Evolutionary conservation across 495 filamentous ascomycete species (phyloP).

Genomic region (Wilcoxina mikolae): DNA sequence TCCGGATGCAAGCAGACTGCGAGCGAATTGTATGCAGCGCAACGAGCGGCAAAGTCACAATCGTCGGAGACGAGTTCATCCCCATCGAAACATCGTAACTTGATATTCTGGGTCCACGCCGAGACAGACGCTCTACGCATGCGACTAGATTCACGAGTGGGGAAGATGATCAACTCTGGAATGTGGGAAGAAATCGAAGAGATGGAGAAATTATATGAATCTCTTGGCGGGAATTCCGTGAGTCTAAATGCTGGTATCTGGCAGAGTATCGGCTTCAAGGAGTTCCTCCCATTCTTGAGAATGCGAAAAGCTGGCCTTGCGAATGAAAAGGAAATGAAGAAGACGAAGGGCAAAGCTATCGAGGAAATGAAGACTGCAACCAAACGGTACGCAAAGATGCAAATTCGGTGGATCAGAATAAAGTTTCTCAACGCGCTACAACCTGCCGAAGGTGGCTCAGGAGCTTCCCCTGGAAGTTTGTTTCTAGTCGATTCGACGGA

Average conservation of each 20-base stretch:
- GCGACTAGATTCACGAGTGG: slow-evolving; percentile 61
- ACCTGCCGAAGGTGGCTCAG: slow-evolving; percentile 14
- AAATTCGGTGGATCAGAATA: slow-evolving; percentile 72
- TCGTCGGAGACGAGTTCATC: slow-evolving; percentile 12
- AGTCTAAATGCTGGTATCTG: slow-evolving; percentile 74
- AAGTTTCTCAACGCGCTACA: slow-evolving; percentile 54
- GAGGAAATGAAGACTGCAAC: slow-evolving; percentile 60
- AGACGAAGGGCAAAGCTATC: slow-evolving; percentile 32
- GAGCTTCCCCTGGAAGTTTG: slow-evolving; percentile 39
- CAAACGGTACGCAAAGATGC: slow-evolving; percentile 69
- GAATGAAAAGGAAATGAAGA: slow-evolving; percentile 15
- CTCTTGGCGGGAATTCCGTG: slow-evolving; percentile 38
- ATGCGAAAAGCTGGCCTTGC: slow-evolving; percentile 33
- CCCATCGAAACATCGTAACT: slow-evolving; percentile 36
- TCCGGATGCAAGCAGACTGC: slow-evolving; percentile 52
- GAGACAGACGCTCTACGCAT: slow-evolving; percentile 46
- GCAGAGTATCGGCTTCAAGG: slow-evolving; percentile 91
- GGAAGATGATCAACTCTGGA: slow-evolving; percentile 65
- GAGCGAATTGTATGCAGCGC: slow-evolving; percentile 77
- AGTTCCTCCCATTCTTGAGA: slow-evolving; percentile 57
- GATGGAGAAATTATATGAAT: slow-evolving; percentile 46
- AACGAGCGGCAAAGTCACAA: slow-evolving; percentile 33
- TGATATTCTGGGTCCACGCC: slow-evolving; percentile 82
- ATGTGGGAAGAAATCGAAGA: slow-evolving; percentile 48
- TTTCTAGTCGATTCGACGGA: slow-evolving; percentile 67